phyloP scores from a whole-genome alignment of 2,329 filamentous ascomycete species.

The Stylonectria norvegica region DNA sequence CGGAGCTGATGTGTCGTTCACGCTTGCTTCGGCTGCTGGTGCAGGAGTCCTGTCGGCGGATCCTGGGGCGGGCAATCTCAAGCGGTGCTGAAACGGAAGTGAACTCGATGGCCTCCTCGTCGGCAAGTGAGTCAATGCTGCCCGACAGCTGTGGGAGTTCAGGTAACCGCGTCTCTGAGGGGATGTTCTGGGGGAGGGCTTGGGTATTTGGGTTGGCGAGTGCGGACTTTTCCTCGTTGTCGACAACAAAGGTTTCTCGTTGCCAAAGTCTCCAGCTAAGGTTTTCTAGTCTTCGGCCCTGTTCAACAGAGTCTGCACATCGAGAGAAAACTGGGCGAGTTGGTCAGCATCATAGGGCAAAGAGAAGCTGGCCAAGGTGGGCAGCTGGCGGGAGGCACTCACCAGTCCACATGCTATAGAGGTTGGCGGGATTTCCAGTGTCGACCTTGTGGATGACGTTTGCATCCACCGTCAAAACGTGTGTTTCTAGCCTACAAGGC shows the following conservation, averaged over 20 bases:
- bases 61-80: slow-evolving; percentile 62
- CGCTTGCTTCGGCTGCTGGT: slow-evolving; percentile 67
- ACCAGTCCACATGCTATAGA: slow-evolving; percentile 98
- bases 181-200: slow-evolving; percentile 50
- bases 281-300: slow-evolving; percentile 90
- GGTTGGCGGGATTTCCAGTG: slow-evolving; percentile 84
- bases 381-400: slow-evolving; percentile 39
- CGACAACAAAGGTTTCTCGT: slow-evolving; percentile 67
- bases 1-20: slow-evolving; percentile 89
- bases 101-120: slow-evolving; percentile 64
- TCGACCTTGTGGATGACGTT: slow-evolving; percentile 93
- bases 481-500: slow-evolving; percentile 78
- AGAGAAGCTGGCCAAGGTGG: slow-evolving; percentile 6
- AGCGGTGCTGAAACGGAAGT: slow-evolving; percentile 51
- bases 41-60: slow-evolving; percentile 68
- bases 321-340: slow-evolving; percentile 74
- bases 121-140: slow-evolving; percentile 71
- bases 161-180: slow-evolving; percentile 39
- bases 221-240: slow-evolving; percentile 57
- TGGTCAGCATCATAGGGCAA: slow-evolving; percentile 30
- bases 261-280: slow-evolving; percentile 96
- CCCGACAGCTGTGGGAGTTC: slow-evolving; percentile 70
- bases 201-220: slow-evolving; percentile 36
- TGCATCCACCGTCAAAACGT: slow-evolving; percentile 87
- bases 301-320: slow-evolving; percentile 89